Base-by-base conservation (phyloP, 768 basidiomycete genomes). In the Rossbeevera mucosa region DNA sequence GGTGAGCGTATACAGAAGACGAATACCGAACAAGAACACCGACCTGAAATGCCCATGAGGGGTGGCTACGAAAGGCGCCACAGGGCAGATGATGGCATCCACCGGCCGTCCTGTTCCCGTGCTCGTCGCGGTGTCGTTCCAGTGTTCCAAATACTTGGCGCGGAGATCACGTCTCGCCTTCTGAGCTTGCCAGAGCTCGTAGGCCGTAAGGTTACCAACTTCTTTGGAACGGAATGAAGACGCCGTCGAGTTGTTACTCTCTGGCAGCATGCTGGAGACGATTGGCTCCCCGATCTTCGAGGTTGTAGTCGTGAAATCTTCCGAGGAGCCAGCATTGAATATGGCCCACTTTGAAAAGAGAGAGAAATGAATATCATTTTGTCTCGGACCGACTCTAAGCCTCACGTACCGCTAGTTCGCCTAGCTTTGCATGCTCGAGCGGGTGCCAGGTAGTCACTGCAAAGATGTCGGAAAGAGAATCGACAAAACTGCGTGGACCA, bases 101-200 rank as follows among this genome's bases (percentile, higher is more conserved):
- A 91, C 77, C 6, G 87, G 84, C 2, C 89, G 70, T 2, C 84
- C 86, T 0, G 86, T 91, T 0, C 79, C 80, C 0, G 87, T 90
- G 13, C 59, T 44, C 0, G 49, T 55, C 8, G 58, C 70, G 0
- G 82, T 85, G 5, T 68, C 72, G 47, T 82, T 75, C 88, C 87
- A 90, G 46, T 79, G 68, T 45, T 82, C 76, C 43, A 86, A 65
- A 60, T 88, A 81, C 45, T 75, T 73, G 58, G 81, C 72, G 22
- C 85, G 76, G 26, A 85, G 55, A 11, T 74, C 72, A 4, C 66
- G 67, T 59, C 14, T 59, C 18, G 64, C 60, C 59, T 78, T 81
- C 22, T 87, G 85, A 7, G 81, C 44, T 59, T 86, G 80, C 87
- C 87, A 91, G n/a, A 86, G 73, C 43, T 82, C 72, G 58, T 80